Conservation (phyloP, 371 early-diverging fungal genomes). For the Circinella umbellata region DNA sequence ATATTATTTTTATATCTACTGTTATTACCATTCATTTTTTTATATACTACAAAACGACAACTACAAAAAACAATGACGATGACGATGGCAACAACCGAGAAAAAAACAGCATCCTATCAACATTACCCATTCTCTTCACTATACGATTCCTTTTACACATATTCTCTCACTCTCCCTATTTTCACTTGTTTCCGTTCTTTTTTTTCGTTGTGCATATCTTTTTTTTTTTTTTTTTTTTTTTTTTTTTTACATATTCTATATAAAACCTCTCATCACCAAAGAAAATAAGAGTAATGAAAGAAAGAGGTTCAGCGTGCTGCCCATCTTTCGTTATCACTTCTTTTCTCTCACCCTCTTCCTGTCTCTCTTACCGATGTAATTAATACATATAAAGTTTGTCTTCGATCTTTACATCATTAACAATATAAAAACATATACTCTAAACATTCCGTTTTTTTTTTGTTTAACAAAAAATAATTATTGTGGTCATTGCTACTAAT, state of each 20-base stretch:
- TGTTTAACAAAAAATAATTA: no score
- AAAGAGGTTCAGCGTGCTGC: slow-evolving; percentile 24
- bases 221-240: neutral
- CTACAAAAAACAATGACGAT: no score
- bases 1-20: neutral
- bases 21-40: neutral
- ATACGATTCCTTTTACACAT: neutral
- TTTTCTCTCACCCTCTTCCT: neutral
- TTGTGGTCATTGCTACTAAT: no score
- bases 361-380: no score
- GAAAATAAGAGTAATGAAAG: slow-evolving; percentile 2
- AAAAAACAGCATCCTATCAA: neutral
- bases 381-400: no score
- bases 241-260: neutral
- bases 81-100: no score
- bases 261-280: neutral
- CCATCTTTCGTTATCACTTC: slow-evolving; percentile 13
- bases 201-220: slow-evolving; percentile 12
- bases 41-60: neutral
- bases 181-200: neutral
- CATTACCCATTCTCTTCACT: neutral
- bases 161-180: neutral
- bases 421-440: neutral
- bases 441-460: neutral
- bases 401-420: neutral